Conservation (phyloP, 345 rosid genomes). For the Odontarrhena argentea region DNA sequence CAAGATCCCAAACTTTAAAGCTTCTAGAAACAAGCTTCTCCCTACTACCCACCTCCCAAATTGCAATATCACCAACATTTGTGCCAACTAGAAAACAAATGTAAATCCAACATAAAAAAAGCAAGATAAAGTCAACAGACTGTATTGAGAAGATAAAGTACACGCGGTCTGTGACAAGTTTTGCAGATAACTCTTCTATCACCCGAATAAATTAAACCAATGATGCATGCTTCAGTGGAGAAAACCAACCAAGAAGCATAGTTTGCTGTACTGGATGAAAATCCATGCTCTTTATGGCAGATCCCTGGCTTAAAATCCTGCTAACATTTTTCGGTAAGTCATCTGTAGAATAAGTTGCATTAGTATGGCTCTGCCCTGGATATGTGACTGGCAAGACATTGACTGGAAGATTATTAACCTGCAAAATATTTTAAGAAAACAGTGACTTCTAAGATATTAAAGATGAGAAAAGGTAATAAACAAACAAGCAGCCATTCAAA, state of each 20-base stretch:
- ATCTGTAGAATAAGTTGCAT: slow-evolving; percentile 53
- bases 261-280: slow-evolving; percentile 74
- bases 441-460: slow-evolving; percentile 18
- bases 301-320: slow-evolving; percentile 52
- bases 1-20: slow-evolving; percentile 73
- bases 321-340: slow-evolving; percentile 62
- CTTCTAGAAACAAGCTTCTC: slow-evolving; percentile 51
- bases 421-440: slow-evolving; percentile 22
- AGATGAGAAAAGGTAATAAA: slow-evolving; percentile 18
- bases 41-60: slow-evolving; percentile 70
- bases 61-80: slow-evolving; percentile 50
- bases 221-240: slow-evolving; percentile 7
- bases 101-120: slow-evolving; percentile 15
- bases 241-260: slow-evolving; percentile 64
- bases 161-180: slow-evolving; percentile 9
- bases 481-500: not conserved
- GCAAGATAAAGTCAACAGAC: slow-evolving; percentile 9
- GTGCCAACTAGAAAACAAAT: slow-evolving; percentile 59
- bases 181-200: slow-evolving; percentile 16
- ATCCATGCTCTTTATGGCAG: slow-evolving; percentile 70
- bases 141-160: slow-evolving; percentile 35
- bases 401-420: slow-evolving; percentile 53
- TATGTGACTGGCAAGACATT: slow-evolving; percentile 54
- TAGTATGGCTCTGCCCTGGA: slow-evolving; percentile 55
- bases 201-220: slow-evolving; percentile 1